Conservation (phyloP, 352 stramenopile species). For the Pythium brachiatum region DNA sequence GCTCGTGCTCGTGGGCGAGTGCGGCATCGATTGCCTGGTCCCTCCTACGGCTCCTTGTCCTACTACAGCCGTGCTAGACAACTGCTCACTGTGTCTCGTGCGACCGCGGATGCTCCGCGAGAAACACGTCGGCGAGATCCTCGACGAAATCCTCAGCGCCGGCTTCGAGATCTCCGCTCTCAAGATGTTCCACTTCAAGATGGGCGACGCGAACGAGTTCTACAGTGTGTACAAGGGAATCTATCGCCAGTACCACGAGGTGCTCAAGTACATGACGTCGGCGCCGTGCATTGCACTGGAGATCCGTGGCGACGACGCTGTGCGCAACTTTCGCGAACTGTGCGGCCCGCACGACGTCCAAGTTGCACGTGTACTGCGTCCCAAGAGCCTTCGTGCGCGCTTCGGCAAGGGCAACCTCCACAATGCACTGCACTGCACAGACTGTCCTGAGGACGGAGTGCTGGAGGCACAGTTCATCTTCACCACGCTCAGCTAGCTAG, state of each 20-base stretch:
- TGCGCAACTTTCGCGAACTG: slow-evolving; percentile 74
- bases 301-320: slow-evolving; percentile 81
- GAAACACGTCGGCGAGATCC: slow-evolving; percentile 63
- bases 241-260: slow-evolving; percentile 73
- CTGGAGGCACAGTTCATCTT: slow-evolving; percentile 93
- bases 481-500: slow-evolving; percentile 28
- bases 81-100: slow-evolving; percentile 63
- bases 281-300: slow-evolving; percentile 88
- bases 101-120: slow-evolving; percentile 59
- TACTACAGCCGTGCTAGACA: slow-evolving; percentile 59
- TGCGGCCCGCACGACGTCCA: slow-evolving; percentile 89
- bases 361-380: slow-evolving; percentile 84
- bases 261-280: slow-evolving; percentile 91
- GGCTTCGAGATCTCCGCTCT: slow-evolving; percentile 91
- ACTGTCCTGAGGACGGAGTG: slow-evolving; percentile 88
- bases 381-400: slow-evolving; percentile 80
- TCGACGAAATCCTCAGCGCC: slow-evolving; percentile 72
- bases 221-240: slow-evolving; percentile 87
- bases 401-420: slow-evolving; percentile 83
- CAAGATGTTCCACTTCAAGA: slow-evolving; percentile 80
- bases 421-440: slow-evolving; percentile 93
- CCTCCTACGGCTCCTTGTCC: slow-evolving; percentile 16
- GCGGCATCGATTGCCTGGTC: slow-evolving; percentile 24
- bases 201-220: slow-evolving; percentile 85
- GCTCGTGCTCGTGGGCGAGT: slow-evolving; percentile 24